Conservation (phyloP, 305 asterid species). For the Ilex paraguariensis region DNA sequence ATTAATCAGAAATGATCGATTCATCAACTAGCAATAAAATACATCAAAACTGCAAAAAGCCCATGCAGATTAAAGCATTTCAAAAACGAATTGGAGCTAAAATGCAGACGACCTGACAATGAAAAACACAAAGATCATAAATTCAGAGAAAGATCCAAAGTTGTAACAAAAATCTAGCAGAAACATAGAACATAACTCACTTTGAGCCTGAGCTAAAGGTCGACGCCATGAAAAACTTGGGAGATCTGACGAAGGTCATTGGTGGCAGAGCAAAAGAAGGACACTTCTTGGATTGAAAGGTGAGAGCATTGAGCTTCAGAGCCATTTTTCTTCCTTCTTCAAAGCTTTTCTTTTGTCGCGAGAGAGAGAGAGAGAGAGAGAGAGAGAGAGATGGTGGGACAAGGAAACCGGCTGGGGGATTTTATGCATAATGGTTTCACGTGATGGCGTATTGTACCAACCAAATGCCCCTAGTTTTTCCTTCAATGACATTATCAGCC, state of each 20-base stretch:
- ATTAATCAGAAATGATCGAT: too few relatives aligned
- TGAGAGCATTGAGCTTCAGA: conserved; percentile 50
- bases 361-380: conserved; percentile 15
- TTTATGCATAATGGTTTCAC: too few relatives aligned
- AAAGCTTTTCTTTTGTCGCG: conserved; percentile 1
- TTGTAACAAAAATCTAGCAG: not conserved
- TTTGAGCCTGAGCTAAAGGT: conserved; percentile 53
- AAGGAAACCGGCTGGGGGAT: conserved; percentile 9
- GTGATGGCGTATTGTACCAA: too few relatives aligned
- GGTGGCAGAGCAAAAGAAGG: conserved; percentile 53
- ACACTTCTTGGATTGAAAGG: conserved; percentile 43
- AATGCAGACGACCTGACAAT: conserved; percentile 5
- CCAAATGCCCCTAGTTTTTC: too few relatives aligned
- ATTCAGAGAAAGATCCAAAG: not conserved
- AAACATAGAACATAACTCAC: conserved; percentile 22
- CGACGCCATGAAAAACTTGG: conserved; percentile 67
- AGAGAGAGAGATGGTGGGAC: conserved; percentile 16
- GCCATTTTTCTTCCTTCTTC: conserved; percentile 35
- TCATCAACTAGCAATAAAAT: too few relatives aligned
- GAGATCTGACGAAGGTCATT: conserved; percentile 58
- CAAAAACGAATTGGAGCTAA: not conserved
- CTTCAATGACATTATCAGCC: too few relatives aligned
- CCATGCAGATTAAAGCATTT: not conserved
- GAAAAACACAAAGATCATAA: conserved; percentile 5
- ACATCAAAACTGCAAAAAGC: not conserved